Percentiles rank a stretch among this genome's conserved stretches.
phyloP scores from a whole-genome alignment of 164 flowering plant genomes.

The Hamamelis virginiana region DNA sequence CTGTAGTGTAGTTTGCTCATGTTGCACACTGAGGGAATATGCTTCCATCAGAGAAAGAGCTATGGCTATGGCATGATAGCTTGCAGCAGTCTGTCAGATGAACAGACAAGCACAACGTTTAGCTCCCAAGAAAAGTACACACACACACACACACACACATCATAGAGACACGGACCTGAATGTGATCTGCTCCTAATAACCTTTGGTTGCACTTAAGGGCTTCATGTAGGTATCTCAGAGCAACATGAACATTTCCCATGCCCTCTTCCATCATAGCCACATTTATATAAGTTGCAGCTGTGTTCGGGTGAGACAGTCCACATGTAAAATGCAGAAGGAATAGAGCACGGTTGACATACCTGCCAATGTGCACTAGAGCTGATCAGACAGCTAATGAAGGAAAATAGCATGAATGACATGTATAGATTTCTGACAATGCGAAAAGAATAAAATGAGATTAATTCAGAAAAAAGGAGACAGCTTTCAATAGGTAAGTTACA shows the following conservation, averaged over 20 bases:
- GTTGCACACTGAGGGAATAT: slow-evolving; percentile 85
- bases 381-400: not conserved
- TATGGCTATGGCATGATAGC: slow-evolving; percentile 95
- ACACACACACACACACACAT: slow-evolving; percentile 18
- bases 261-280: slow-evolving; percentile 99
- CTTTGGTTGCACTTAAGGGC: slow-evolving; percentile 89
- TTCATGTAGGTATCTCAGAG: slow-evolving; percentile 91
- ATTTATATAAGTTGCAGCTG: slow-evolving; percentile 92
- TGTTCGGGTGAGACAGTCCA: slow-evolving; percentile 89
- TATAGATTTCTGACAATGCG: not conserved
- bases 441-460: not conserved
- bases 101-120: not conserved
- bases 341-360: slow-evolving; percentile 89
- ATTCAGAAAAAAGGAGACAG: too few species aligned
- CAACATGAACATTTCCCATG: slow-evolving; percentile 87
- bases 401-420: not conserved
- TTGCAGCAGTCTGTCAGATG: slow-evolving; percentile 75
- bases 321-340: slow-evolving; percentile 85
- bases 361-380: slow-evolving; percentile 22
- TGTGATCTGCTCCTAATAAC: slow-evolving; percentile 82
- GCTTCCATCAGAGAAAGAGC: slow-evolving; percentile 95
- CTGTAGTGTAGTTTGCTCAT: slow-evolving; percentile 84
- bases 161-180: slow-evolving; percentile 64
- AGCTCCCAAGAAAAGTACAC: not conserved
- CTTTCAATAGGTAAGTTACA: not conserved